A percentile compares a stretch with the other conserved stretches of the same genome.
phyloP scores from a whole-genome alignment of 768 basidiomycete species.

The Albatrellus ellisii region DNA sequence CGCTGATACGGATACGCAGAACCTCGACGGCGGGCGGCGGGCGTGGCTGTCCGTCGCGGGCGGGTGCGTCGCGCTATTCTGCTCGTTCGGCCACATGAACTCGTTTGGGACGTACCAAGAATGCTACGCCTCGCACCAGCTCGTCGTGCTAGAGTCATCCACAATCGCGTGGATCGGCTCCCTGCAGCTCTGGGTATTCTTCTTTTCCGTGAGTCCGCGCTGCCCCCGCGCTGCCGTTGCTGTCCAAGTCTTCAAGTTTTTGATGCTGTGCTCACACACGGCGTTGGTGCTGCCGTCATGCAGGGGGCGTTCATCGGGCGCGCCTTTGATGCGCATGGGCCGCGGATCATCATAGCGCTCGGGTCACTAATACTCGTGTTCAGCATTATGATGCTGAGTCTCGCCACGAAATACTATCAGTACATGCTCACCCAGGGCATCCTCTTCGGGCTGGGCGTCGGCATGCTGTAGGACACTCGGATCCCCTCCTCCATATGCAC shows the following conservation, averaged over 20 bases:
- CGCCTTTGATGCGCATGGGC: not conserved
- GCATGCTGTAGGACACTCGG: slow-evolving; percentile 32
- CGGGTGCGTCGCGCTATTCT: not conserved
- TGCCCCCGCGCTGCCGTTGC: not conserved
- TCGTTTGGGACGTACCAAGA: slow-evolving; percentile 12
- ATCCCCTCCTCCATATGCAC: slow-evolving; percentile 30
- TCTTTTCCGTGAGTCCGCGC: not conserved
- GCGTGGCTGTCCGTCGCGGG: slow-evolving; percentile 1
- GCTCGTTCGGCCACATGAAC: not conserved
- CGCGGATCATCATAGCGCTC: not conserved
- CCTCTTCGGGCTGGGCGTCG: slow-evolving; percentile 27
- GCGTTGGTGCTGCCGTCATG: not conserved
- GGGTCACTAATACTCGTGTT: slow-evolving; percentile 14
- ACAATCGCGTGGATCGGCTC: slow-evolving; percentile 19
- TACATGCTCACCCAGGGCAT: slow-evolving; percentile 33
- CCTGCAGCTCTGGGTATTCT: slow-evolving; percentile 8
- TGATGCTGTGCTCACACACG: not conserved
- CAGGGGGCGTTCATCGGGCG: not conserved
- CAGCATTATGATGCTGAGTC: slow-evolving; percentile 12
- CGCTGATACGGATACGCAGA: too few relatives aligned
- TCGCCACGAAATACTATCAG: slow-evolving; percentile 17
- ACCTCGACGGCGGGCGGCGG: not conserved
- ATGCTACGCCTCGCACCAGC: slow-evolving; percentile 15
- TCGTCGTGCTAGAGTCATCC: slow-evolving; percentile 13
- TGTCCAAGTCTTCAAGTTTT: too few relatives aligned